Evolutionary conservation across 257 asterid genomes (phyloP).

Genomic region (Solanum rostratum): DNA sequence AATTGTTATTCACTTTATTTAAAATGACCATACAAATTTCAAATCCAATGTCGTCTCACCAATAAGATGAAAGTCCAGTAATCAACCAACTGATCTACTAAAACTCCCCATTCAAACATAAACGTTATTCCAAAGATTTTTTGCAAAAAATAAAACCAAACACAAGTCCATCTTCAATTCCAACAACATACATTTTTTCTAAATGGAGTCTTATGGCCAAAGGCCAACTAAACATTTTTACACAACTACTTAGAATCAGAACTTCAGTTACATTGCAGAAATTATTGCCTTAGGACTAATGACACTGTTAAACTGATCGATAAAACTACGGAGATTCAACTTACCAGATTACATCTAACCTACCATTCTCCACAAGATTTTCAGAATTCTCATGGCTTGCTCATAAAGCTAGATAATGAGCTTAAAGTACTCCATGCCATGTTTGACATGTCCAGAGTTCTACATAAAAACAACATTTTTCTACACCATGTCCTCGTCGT

Average conservation of each 20-base stretch:
- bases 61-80: too few relatives aligned
- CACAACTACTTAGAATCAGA: neutral
- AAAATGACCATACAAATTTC: too few relatives aligned
- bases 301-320: neutral
- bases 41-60: too few relatives aligned
- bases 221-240: neutral
- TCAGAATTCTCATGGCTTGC: neutral
- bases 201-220: neutral
- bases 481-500: slow-evolving; percentile 5
- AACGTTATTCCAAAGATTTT: neutral
- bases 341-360: neutral
- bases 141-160: neutral
- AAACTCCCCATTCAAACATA: neutral
- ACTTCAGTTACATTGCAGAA: neutral
- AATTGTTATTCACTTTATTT: too few relatives aligned
- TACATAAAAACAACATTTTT: neutral
- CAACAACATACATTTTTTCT: neutral
- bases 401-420: neutral
- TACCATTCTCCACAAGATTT: neutral
- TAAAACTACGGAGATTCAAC: neutral
- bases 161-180: neutral
- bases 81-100: too few relatives aligned
- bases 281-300: neutral
- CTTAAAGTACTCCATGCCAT: neutral
- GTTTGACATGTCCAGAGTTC: neutral